Evolutionary conservation across 495 filamentous ascomycete species (phyloP), one percentile per base, ranked within the genome.

Genomic region (Penicillium turbatum): DNA sequence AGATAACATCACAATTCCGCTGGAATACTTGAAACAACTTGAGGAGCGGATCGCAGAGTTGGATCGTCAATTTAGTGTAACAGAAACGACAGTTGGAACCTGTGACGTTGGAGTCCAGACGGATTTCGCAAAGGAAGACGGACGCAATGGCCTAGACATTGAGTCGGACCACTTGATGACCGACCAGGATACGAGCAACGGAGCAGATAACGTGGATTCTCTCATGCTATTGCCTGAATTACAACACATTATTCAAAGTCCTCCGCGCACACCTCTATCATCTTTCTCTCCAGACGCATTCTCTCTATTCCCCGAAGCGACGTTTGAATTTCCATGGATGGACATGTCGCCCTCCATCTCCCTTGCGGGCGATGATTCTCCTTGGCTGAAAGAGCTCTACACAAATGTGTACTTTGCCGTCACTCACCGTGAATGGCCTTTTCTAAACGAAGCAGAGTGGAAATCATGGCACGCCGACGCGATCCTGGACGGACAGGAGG

Each of bases 351-450:
- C 59, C 6, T 27, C 46, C 13, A 53, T 57, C 9, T 32, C 66
- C 5, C 21, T 62, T n/a, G 48, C 54, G 6, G 43, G 48, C 4
- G 51, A 51, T 29, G 54, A 61, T 11, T 36, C 53, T 0, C 39
- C 47, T 1, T 68, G 60, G 63, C 56, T 67, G 3, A 57, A 53
- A n/a, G 65, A 67, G 36, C 59, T 67, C 5, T 70, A 70, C 39
- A 57, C 65, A n/a, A 70, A 63, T 19, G 31, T 68, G 2, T 70
- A 65, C 46, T 68, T 70, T 29, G 60, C 59, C 8, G 64, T 68
- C 42, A 61, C 67, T 8, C 55, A 70, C 38, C 62, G 63, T n/a
- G 65, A 64, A 36, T 70, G 67, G 67, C 67, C 67, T 7, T 68
- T 70, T 17, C 40, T 70, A 2, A 59, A 68, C 35, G 56, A 66